Evolutionary conservation across 1,284 basidiomycete genomes (phyloP).

Genomic region (Neolentinus lepideus): DNA sequence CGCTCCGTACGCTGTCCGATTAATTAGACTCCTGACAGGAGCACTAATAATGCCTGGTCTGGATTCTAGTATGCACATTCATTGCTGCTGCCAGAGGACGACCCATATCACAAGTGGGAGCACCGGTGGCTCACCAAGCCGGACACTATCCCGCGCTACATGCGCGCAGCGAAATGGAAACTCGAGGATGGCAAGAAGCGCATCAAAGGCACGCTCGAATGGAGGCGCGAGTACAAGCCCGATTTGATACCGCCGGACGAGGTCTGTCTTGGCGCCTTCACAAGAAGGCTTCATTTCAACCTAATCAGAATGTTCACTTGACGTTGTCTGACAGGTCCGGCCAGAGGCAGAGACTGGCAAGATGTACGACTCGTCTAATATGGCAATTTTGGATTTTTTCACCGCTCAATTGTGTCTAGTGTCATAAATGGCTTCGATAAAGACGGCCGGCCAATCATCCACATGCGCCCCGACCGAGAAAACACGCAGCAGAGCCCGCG

Average conservation of each 20-base stretch:
- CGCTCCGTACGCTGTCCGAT: slow-evolving; percentile 39
- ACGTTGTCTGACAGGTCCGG: slow-evolving; percentile 32
- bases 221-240: slow-evolving; percentile 77
- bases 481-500: slow-evolving; percentile 73
- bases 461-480: slow-evolving; percentile 79
- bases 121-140: slow-evolving; percentile 64
- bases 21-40: neutral
- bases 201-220: slow-evolving; percentile 71
- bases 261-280: slow-evolving; percentile 22
- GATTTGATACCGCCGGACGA: slow-evolving; percentile 78
- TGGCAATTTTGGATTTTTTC: neutral
- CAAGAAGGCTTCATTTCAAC: neutral
- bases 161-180: slow-evolving; percentile 82
- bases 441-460: slow-evolving; percentile 76
- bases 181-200: slow-evolving; percentile 69
- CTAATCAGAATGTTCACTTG: neutral
- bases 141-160: slow-evolving; percentile 74
- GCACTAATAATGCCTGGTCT: slow-evolving; percentile 4
- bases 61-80: slow-evolving; percentile 57
- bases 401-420: slow-evolving; percentile 28
- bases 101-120: slow-evolving; percentile 74
- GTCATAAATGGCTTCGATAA: slow-evolving; percentile 78
- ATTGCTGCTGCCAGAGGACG: slow-evolving; percentile 53
- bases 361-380: slow-evolving; percentile 46
- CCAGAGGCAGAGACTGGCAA: slow-evolving; percentile 81